These are phyloP conservation scores for Ormosia semicastrata DNA, from an alignment of 306 rosid genomes.

Conservation along the genomic window DNA sequence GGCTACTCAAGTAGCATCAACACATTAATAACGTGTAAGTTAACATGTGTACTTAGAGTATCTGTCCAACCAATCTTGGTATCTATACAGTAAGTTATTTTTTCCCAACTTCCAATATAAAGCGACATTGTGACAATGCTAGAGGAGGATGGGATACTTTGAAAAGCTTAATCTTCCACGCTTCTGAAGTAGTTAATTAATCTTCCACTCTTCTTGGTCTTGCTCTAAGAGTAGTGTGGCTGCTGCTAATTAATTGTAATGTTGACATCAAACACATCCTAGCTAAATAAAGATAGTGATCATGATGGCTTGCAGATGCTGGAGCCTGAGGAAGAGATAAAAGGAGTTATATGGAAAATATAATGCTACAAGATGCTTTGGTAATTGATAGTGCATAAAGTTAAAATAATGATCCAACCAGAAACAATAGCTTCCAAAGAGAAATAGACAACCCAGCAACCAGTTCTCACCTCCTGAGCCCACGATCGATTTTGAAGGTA, in stretches of 20 bases:
- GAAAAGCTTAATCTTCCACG: too few species aligned
- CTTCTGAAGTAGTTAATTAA: conserved; percentile 23
- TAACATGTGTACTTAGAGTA: too few species aligned
- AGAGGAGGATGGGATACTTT: too few species aligned
- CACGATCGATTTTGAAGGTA: conserved; percentile 23
- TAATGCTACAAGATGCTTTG: too few species aligned
- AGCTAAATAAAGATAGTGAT: conserved; percentile 48
- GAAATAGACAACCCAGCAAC: conserved; percentile 50
- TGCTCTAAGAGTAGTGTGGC: conserved; percentile 34
- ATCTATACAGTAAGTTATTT: too few species aligned
- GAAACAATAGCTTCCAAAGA: conserved; percentile 34
- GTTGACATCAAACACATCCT: conserved; percentile 62
- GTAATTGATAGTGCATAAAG: background rate
- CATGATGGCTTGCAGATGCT: conserved; percentile 41
- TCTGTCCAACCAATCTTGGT: too few species aligned
- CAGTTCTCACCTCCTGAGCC: conserved; percentile 17
- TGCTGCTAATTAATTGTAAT: conserved; percentile 41
- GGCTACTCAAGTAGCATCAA: too few species aligned
- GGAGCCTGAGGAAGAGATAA: conserved; percentile 43
- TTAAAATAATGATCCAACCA: conserved; percentile 52
- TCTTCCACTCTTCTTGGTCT: conserved; percentile 42
- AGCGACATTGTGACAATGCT: too few species aligned
- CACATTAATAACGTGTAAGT: too few species aligned
- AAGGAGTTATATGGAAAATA: background rate
- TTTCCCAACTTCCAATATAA: too few species aligned